These are phyloP conservation scores for Cercospora nicotianae DNA, from an alignment of 2,329 filamentous ascomycete species.

Conservation along the genomic window DNA sequence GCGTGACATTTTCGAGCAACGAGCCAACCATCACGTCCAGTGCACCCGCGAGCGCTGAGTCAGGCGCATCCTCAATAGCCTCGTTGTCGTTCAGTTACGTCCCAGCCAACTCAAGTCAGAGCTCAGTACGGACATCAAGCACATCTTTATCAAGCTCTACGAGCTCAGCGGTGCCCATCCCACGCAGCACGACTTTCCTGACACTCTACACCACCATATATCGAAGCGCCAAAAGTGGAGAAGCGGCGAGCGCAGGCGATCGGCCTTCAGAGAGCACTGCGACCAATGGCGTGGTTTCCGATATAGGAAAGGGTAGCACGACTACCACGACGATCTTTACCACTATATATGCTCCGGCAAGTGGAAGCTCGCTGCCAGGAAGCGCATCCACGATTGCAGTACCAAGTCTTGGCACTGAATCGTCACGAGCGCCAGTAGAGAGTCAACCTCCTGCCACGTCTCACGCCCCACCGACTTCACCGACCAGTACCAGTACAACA, in stretches of 20 bases:
- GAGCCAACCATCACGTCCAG: not conserved
- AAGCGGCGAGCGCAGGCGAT: not conserved
- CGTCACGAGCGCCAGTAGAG: not conserved
- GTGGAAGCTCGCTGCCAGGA: not conserved
- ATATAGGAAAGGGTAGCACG: not conserved
- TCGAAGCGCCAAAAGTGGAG: constrained; percentile 10
- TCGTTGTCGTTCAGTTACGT: not conserved
- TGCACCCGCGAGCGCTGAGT: not conserved
- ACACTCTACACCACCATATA: constrained; percentile 29
- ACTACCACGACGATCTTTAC: constrained; percentile 1
- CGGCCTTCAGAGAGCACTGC: not conserved
- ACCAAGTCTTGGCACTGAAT: not conserved
- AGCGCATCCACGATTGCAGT: not conserved
- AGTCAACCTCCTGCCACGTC: not conserved
- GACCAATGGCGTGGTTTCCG: not conserved
- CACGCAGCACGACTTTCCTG: constrained; percentile 25
- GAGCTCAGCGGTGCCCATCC: not conserved
- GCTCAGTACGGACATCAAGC: not conserved
- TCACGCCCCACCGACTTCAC: not conserved
- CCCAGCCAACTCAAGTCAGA: not conserved
- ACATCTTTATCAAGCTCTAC: not conserved
- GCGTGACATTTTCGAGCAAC: not conserved
- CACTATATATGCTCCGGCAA: not conserved
- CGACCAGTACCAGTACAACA: not conserved
- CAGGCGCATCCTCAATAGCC: not conserved